phyloP scores from a whole-genome alignment of 805 yeast species.

The Saccharomycopsis sp. region DNA sequence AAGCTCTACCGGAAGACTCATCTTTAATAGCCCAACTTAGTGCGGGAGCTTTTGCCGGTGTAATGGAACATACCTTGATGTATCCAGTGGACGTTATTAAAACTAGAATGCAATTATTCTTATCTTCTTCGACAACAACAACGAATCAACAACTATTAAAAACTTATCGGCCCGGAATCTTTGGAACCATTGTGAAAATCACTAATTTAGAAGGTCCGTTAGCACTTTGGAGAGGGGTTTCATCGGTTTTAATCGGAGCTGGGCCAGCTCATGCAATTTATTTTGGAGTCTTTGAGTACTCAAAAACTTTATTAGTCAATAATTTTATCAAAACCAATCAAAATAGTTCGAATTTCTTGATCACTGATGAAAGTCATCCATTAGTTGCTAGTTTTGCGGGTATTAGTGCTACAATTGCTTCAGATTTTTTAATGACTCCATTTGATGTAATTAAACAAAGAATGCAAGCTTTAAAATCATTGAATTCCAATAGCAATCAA shows the following conservation, averaged over 20 bases:
- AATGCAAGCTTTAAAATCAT: constrained; percentile 47
- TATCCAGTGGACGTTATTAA: constrained; percentile 94
- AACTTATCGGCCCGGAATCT: constrained; percentile 32
- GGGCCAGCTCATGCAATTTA: constrained; percentile 99
- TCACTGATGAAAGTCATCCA: constrained; percentile 64
- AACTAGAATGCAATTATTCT: constrained; percentile 81
- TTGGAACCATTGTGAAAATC: constrained; percentile 62
- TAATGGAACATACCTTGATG: constrained; percentile 97
- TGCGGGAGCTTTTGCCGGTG: constrained; percentile 99
- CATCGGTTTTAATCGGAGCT: constrained; percentile 90
- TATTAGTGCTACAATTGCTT: constrained; percentile 81
- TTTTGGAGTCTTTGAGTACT: constrained; percentile 84
- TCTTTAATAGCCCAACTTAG: constrained; percentile 69
- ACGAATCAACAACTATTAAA: constrained; percentile 19
- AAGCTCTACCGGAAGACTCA: constrained; percentile 80
- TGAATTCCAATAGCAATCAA: constrained; percentile 25
- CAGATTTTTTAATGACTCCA: constrained; percentile 96
- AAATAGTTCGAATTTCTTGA: constrained; percentile 24
- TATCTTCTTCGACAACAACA: constrained; percentile 8
- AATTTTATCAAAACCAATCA: neutral
- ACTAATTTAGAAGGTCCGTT: constrained; percentile 81
- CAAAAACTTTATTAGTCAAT: constrained; percentile 45
- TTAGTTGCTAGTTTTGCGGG: constrained; percentile 81
- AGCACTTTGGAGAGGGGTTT: constrained; percentile 89
- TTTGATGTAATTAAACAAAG: constrained; percentile 93